A percentile compares a stretch with the other conserved stretches of the same genome.
These are phyloP conservation scores for Psidium friedrichsthalianum DNA, from an alignment of 345 rosid species.

Conservation along the genomic window DNA sequence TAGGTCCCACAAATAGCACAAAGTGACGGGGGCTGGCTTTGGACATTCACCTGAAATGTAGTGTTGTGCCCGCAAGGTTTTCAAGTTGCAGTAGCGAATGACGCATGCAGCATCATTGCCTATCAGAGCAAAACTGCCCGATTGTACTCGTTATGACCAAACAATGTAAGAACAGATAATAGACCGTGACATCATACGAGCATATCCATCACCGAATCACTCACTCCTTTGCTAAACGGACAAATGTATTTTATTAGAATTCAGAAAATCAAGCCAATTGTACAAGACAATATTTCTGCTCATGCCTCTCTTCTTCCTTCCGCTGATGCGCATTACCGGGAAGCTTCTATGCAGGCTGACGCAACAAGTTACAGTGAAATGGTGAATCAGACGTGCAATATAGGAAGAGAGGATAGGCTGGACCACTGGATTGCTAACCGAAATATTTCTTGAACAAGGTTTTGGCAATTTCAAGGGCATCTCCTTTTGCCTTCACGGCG, in stretches of 20 bases:
- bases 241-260: neutral
- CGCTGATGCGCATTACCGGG: neutral
- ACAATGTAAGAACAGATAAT: neutral
- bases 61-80: neutral
- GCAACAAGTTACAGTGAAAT: neutral
- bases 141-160: neutral
- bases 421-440: neutral
- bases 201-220: neutral
- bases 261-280: neutral
- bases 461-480: constrained; percentile 48
- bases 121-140: neutral
- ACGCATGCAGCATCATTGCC: neutral
- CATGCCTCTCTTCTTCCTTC: neutral
- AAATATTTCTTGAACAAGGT: constrained; percentile 47
- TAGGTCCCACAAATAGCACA: neutral
- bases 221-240: neutral
- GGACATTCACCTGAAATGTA: neutral
- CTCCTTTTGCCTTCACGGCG: constrained; percentile 52
- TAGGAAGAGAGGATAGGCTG: neutral
- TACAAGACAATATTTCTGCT: neutral
- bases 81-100: neutral
- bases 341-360: neutral
- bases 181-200: neutral
- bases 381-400: neutral
- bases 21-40: neutral